Evolutionary conservation across 2,329 filamentous ascomycete species (phyloP), one percentile per base, ranked within the genome.

Genomic region (Fusarium sp.): DNA sequence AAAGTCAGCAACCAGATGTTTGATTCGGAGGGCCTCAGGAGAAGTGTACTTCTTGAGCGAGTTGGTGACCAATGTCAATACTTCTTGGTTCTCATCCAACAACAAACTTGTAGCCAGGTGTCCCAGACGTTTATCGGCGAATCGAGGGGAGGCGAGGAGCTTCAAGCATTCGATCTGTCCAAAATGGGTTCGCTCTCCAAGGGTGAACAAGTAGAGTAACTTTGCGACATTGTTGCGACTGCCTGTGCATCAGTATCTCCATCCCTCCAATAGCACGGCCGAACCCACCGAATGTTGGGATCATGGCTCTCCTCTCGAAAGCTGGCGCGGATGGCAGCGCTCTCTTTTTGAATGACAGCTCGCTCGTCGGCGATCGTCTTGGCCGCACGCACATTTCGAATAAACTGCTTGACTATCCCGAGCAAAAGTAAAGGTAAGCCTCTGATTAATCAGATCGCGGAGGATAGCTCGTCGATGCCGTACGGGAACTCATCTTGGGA

Each of bases 111-210:
- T 99, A 30, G 96, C 96, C 75, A 99, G 86, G 81, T 99, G 98
- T 45, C 96, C 96, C 77, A 99, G 85, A 54, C 96, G 92, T 86
- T 99, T 99, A 87, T 99, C 96, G 76, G 96, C 96, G 81, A 99
- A 99, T 67, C 96, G 94, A 75, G 97, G 95, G 45, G 96, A 99
- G 66, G 96, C 96, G 66, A 99, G 90, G 57, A 99, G 90, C 85
- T 99, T 99, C 80, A 99, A 89, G 84, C 96, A 99, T 90, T 99
- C 96, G 81, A 99, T 99, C 87, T 99, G 96, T 58, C 96, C 96
- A 82, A 99, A 99, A 84, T 99, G 96, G 65, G 96, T 99, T 79
- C 96, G 91, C 85, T 99, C 96, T 74, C 96, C 96, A 47, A 99
- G 89, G 3, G 96, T 99, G 84, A 99, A 99, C 70, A 99, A 94